phyloP scores from a whole-genome alignment of 768 basidiomycete genomes.

The Tricholoma sp. region DNA sequence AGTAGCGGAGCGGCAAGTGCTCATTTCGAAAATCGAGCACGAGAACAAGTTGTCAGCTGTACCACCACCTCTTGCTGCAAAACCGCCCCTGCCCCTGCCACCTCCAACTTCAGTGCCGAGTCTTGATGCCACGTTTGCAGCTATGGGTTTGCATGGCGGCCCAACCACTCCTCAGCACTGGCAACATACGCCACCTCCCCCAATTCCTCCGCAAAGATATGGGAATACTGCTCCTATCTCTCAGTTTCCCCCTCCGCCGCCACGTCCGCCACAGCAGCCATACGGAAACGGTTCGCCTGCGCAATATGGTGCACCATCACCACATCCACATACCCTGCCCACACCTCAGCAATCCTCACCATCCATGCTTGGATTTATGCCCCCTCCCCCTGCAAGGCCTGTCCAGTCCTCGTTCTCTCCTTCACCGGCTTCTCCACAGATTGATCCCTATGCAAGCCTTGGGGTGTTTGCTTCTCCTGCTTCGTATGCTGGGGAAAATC shows the following conservation, averaged over 20 bases:
- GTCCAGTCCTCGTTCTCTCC: slow-evolving; percentile 18
- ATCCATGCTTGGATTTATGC: slow-evolving; percentile 22
- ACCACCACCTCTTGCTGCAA: slow-evolving; percentile 41
- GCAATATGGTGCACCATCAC: slow-evolving; percentile 8
- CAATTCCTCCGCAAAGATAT: slow-evolving; percentile 11
- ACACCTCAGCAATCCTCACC: slow-evolving; percentile 19
- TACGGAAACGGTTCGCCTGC: slow-evolving; percentile 8
- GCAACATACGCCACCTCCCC: slow-evolving; percentile 13
- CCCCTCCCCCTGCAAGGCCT: slow-evolving; percentile 29
- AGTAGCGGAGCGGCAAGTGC: slow-evolving; percentile 60
- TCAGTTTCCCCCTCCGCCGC: slow-evolving; percentile 16
- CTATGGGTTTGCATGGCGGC: slow-evolving; percentile 12
- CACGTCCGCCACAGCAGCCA: slow-evolving; percentile 15
- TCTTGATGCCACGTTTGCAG: slow-evolving; percentile 8
- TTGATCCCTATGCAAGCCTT: slow-evolving; percentile 35
- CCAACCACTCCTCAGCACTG: slow-evolving; percentile 17
- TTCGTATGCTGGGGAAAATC: neutral
- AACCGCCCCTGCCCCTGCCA: slow-evolving; percentile 45
- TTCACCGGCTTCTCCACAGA: slow-evolving; percentile 13
- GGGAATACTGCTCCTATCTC: slow-evolving; percentile 8
- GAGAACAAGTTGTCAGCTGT: slow-evolving; percentile 55
- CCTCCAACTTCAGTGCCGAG: slow-evolving; percentile 30
- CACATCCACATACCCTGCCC: slow-evolving; percentile 10
- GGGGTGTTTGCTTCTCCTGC: slow-evolving; percentile 25
- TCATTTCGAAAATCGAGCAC: slow-evolving; percentile 67